Evolutionary conservation across 176 grass and related monocot genomes (phyloP).

Genomic region (Avena sativa): DNA sequence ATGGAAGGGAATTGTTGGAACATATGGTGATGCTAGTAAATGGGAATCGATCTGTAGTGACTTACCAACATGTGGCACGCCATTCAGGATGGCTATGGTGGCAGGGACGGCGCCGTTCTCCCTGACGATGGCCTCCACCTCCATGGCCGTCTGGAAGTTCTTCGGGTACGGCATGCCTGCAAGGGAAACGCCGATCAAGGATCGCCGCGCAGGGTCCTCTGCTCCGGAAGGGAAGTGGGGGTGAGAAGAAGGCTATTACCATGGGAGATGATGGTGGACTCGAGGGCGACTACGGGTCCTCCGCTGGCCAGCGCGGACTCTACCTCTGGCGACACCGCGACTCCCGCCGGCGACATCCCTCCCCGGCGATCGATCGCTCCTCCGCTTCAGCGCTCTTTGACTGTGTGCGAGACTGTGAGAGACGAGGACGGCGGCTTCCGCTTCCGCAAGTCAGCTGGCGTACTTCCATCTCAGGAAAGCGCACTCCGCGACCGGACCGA

Average conservation of each 20-base stretch:
- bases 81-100: conserved; percentile 90
- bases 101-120: conserved; percentile 77
- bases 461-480: not conserved
- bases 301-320: conserved; percentile 58
- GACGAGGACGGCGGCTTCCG: not conserved
- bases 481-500: not conserved
- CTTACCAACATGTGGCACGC: conserved; percentile 73
- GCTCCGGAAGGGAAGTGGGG: not conserved
- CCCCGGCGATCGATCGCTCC: conserved; percentile 6
- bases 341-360: not conserved
- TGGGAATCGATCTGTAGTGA: not conserved
- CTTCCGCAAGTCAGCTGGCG: not conserved
- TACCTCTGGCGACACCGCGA: conserved; percentile 72
- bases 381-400: not conserved
- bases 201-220: not conserved
- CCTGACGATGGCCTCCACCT: conserved; percentile 85
- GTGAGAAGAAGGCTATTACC: conserved; percentile 44
- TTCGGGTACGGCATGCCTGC: conserved; percentile 94
- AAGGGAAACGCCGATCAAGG: not conserved
- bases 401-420: not conserved
- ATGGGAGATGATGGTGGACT: conserved; percentile 95
- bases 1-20: not conserved
- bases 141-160: conserved; percentile 78
- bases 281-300: conserved; percentile 76
- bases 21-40: not conserved